Evolutionary conservation across 2,329 filamentous ascomycete species (phyloP).

Genomic region (Aspergillus versicolor): DNA sequence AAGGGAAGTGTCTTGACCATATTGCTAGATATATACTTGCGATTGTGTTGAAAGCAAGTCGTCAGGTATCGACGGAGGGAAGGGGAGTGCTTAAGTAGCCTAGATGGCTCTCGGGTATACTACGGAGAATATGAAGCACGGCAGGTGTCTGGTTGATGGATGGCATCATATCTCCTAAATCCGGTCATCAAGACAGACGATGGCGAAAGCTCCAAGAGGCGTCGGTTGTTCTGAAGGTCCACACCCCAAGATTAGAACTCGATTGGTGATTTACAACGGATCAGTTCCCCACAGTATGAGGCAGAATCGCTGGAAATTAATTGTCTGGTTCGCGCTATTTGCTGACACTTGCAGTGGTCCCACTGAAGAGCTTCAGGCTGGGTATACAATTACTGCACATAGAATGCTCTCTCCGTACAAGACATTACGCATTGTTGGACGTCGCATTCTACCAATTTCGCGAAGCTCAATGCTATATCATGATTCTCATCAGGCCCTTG

Average conservation of each 20-base stretch:
- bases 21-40: conserved; percentile 3
- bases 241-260: not conserved
- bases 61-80: not conserved
- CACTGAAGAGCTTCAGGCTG: not conserved
- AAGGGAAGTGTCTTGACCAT: conserved; percentile 48
- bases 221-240: not conserved
- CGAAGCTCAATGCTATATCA: too few relatives aligned
- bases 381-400: not conserved
- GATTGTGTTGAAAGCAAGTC: not conserved
- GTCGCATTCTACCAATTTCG: too few relatives aligned
- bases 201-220: too few relatives aligned
- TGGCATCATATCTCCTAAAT: not conserved
- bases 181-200: not conserved
- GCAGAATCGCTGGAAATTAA: not conserved
- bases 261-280: not conserved
- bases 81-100: not conserved
- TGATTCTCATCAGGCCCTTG: too few relatives aligned
- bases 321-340: not conserved
- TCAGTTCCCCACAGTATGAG: not conserved
- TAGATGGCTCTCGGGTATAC: not conserved
- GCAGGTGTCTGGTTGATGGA: not conserved
- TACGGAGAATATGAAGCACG: not conserved
- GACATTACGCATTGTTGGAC: too few relatives aligned
- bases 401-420: too few relatives aligned
- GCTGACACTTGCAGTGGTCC: conserved; percentile 2